Evolutionary conservation across 163 green algal species (phyloP), one percentile per base, ranked within the genome.

Genomic region (Chloroidium sp.): DNA sequence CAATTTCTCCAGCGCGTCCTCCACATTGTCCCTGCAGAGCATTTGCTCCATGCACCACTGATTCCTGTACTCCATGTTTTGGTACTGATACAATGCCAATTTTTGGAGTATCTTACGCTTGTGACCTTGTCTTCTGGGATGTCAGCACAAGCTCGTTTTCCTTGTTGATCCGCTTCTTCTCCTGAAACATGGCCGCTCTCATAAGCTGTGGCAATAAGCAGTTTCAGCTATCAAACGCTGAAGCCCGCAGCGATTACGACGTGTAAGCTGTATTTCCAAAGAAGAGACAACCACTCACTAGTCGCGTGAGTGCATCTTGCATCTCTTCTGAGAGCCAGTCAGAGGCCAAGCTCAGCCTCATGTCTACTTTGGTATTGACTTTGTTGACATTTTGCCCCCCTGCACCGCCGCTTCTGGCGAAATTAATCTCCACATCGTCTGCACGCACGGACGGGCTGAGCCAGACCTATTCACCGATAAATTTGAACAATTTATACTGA

Each of bases 301-400:
- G 36, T 36, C 36, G 36, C 36, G 36, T 80, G 12, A 97, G 84
- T 0, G 89, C 91, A 10, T 94, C 90, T 76, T 89, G 90, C 4
- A 95, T 83, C 69, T 95, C 91, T 0, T 94, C 86, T 1, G 91
- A 87, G 8, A 98, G 87, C 91, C 92, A 98, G n/a, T 64, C n/a
- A 2, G 92, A 92, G 8, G 84, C 76, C 8, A 98, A 74, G 14
- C 93, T 85, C 14, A 98, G 89, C 3, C 95, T 89, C 93, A 98
- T 97, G 85, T 98, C 95, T 76, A 97, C 94, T 87, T 98, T 98
- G 75, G 95, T 98, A 86, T 95, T 98, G 2, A 98, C 92, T 84
- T 97, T 95, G 91, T 98, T 98, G 1, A 98, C 94, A 79, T 98
- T 98, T 82, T 98, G 95, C 0, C 95, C 95, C 1, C 95, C 95